These are phyloP conservation scores for Astrephomene gubernaculifera DNA, from an alignment of 139 green algal species.

Conservation along the genomic window DNA sequence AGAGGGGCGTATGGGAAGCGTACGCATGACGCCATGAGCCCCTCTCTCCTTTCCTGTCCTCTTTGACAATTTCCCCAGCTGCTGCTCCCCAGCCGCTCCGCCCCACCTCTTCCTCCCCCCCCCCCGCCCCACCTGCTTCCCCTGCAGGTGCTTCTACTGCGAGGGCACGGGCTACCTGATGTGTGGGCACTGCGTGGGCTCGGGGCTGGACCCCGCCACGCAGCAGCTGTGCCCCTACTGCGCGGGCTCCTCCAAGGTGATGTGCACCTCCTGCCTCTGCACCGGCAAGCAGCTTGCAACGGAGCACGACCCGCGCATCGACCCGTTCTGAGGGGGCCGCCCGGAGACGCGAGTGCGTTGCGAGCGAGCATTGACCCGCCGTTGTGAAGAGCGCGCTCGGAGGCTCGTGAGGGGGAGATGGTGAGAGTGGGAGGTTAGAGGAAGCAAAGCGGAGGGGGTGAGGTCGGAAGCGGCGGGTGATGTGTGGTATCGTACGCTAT, in stretches of 20 bases:
- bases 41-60: too few species aligned
- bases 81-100: background rate
- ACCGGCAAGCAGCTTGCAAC: constrained; percentile 94
- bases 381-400: too few species aligned
- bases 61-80: too few species aligned
- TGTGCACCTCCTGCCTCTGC: constrained; percentile 97
- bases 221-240: constrained; percentile 53
- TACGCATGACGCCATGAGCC: too few species aligned
- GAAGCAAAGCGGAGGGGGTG: too few species aligned
- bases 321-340: constrained; percentile 90
- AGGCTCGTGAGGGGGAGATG: too few species aligned
- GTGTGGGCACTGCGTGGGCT: constrained; percentile 89
- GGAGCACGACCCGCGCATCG: constrained; percentile 93
- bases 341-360: too few species aligned
- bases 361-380: too few species aligned
- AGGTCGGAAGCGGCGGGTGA: too few species aligned
- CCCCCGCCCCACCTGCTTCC: background rate
- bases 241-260: constrained; percentile 93
- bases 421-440: too few species aligned
- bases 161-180: constrained; percentile 92
- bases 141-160: constrained; percentile 73
- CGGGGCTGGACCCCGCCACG: constrained; percentile 54
- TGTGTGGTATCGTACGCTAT: too few species aligned
- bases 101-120: background rate
- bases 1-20: too few species aligned